A percentile compares a stretch with the other conserved stretches of the same genome.
phyloP scores from a whole-genome alignment of 306 rosid species.

The Spatholobus suberectus region DNA sequence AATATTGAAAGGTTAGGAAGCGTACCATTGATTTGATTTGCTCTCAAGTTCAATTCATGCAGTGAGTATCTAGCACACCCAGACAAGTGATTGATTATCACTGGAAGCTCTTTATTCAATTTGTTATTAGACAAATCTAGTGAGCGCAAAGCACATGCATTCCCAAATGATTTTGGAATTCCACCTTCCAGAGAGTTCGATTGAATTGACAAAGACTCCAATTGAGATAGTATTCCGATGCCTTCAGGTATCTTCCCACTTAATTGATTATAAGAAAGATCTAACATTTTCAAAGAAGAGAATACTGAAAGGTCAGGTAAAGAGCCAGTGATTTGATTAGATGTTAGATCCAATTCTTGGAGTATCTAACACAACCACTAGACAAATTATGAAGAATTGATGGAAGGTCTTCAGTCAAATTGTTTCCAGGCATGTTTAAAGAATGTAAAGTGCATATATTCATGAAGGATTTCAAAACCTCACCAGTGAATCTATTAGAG shows the following conservation, averaged over 20 bases:
- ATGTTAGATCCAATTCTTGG: not conserved
- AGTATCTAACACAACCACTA: conserved; percentile 31
- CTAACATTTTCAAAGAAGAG: not conserved
- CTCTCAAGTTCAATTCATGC: not conserved
- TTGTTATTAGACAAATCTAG: not conserved
- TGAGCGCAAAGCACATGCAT: not conserved
- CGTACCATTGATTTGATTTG: not conserved
- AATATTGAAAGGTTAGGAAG: not conserved
- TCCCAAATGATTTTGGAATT: not conserved
- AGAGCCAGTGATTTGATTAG: conserved; percentile 8
- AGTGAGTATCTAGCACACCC: not conserved
- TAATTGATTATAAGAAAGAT: not conserved
- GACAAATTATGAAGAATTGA: conserved; percentile 26
- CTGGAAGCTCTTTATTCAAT: not conserved
- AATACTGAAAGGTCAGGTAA: conserved; percentile 13
- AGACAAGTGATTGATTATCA: not conserved
- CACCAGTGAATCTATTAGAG: not conserved
- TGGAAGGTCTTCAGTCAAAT: not conserved
- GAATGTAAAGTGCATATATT: too few relatives aligned
- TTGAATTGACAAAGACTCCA: not conserved
- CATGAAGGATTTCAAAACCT: too few relatives aligned
- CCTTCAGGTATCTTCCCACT: conserved; percentile 6
- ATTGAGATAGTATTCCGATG: not conserved
- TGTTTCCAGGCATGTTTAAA: too few relatives aligned
- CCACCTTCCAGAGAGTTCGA: conserved; percentile 34